Base-by-base conservation (phyloP, 139 green algal genomes). In the Asterochloris sp. region DNA sequence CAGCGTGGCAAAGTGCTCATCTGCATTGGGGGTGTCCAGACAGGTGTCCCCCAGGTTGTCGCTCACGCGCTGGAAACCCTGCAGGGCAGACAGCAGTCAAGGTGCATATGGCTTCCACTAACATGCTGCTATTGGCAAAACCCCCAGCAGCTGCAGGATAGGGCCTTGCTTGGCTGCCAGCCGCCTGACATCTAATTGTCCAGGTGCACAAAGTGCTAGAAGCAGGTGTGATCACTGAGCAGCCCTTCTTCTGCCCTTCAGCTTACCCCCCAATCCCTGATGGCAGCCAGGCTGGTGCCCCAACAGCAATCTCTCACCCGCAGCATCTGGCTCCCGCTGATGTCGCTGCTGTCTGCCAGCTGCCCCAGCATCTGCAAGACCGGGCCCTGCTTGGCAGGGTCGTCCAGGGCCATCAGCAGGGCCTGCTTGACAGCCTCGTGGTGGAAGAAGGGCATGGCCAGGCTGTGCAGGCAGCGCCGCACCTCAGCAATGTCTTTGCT, bases 371-470 rank as follows among this genome's bases (percentile, higher is more conserved):
- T 90, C 12, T 69, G 82, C 17, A 96, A 73, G 24, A 94, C 74
- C 0, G 82, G 62, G 21, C 13, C 76, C 74, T 79, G 28, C 10
- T 80, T 62, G 10, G 13, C 29, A 26, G 68, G 14, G 0, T 83
- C 80, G 10, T 92, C 87, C 83, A 94, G 87, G 76, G 78, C 85
- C 64, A 83, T 71, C 62, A 92, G 80, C 62, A 94, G 23, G 21
- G 86, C 90, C 87, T 95, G 92, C 88, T 94, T 93, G 26, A 94
- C 93, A 24, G 94, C 76, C 81, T 97, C 91, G 67, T 97, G 93
- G 86, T 95, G 91, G 89, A 95, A 95, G 85, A 97, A 97, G 66
- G 91, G 91, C 68, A 94, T 82, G 17, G 79, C 82, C 69, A 96
- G 83, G 23, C 82, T 77, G 26, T 76, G 82, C 81, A 95, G 82